Base-by-base conservation (phyloP, 1,284 basidiomycete species). In the Limonomyces culmigenus region DNA sequence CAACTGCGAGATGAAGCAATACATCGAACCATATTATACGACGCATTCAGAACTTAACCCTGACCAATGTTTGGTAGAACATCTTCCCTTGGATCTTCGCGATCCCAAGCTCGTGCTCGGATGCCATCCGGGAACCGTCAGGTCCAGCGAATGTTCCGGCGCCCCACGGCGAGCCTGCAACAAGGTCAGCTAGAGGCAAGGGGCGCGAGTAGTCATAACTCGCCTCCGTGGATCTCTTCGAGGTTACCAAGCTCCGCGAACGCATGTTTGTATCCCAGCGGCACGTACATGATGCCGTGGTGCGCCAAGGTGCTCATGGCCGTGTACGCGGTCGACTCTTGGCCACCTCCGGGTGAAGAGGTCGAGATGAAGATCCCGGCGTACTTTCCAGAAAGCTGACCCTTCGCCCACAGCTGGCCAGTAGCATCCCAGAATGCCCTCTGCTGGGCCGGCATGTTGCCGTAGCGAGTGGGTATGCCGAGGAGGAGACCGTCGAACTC, bases 351-450 rank as follows among this genome's bases (percentile, higher is more conserved):
- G 20, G 62, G 67, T 29, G 61, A 59, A 15, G 65, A 72, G 2
- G 76, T 76, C 18, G 70, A 75, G 38, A 80, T 66, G 56, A 87
- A 85, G 37, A 75, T 55, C 36, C 70, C 65, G 4, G 67, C 87
- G 56, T 79, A 83, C 62, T 95, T 96, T 49, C 84, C 86, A 35
- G 67, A 55, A 35, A 93, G 70, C 0, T 62, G 68, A 37, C 83
- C 84, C 8, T 50, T 43, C 11, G 61, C 66, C 89, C 89, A 96
- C 31, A 84, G 64, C 3, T 52, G 56, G 43, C 87, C 86, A 10
- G 87, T 91, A 3, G 65, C 54, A 51, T 95, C 91, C 74, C 72
- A 80, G 65, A 84, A 81, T 2, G 68, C 59, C 65, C 76, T 79
- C 70, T 71, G 75, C 48, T 81, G 76, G 4, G 57, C 69, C 37